Conservation (phyloP, 2,329 filamentous ascomycete genomes). For the Ophiosphaerella korrae region DNA sequence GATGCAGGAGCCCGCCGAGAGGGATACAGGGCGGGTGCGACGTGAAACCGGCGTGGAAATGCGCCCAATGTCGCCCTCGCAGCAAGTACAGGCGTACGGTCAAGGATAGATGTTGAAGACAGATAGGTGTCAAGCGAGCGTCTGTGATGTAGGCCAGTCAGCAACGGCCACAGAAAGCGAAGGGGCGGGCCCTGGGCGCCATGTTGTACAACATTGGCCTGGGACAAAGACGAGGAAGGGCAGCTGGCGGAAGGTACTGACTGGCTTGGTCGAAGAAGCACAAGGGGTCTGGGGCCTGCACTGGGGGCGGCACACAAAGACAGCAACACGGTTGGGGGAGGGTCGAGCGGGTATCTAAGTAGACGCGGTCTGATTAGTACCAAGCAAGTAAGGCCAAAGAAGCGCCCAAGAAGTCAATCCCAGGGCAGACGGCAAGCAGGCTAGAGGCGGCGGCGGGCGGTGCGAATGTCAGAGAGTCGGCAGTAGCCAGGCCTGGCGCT, state of each 20-base stretch:
- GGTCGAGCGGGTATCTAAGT: neutral
- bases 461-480: no score
- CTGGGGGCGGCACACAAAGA: constrained; percentile 24
- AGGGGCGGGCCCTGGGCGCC: constrained; percentile 36
- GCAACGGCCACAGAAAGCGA: constrained; percentile 31
- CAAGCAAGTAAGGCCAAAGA: neutral
- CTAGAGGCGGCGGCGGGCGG: neutral
- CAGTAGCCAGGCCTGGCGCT: no score
- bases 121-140: constrained; percentile 25
- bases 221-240: constrained; percentile 40
- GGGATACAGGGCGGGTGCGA: constrained; percentile 18
- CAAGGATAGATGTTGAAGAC: constrained; percentile 15
- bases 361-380: neutral
- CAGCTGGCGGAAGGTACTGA: constrained; percentile 34
- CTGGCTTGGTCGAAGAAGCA: constrained; percentile 21
- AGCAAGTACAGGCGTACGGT: constrained; percentile 3
- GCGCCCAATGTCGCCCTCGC: constrained; percentile 6
- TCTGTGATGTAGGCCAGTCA: constrained; percentile 38
- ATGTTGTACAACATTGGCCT: constrained; percentile 43
- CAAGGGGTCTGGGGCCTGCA: constrained; percentile 10
- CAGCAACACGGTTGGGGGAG: constrained; percentile 6
- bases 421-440: no score
- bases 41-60: constrained; percentile 10
- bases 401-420: no score
- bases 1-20: constrained; percentile 22